phyloP scores from a whole-genome alignment of 371 early-diverging fungal species.

The Mortierella sp. region DNA sequence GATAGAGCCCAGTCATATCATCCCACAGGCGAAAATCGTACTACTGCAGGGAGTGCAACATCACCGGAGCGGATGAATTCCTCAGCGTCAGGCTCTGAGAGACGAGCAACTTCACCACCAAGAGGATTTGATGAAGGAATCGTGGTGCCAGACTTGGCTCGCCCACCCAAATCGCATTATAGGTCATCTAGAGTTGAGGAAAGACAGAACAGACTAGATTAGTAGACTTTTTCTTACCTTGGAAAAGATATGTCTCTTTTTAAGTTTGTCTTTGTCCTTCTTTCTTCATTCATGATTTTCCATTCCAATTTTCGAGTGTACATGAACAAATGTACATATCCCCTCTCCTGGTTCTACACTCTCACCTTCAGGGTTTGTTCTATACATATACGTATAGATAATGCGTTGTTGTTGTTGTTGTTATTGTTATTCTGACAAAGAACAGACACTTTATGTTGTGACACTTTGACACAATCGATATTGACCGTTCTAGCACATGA shows the following conservation, averaged over 20 bases:
- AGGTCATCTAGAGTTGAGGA: conserved; percentile 34
- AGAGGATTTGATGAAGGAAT: conserved; percentile 13
- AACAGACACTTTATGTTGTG: too few species aligned
- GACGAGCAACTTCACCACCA: neutral
- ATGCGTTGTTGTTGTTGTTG: too few species aligned
- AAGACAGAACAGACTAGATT: conserved; percentile 1
- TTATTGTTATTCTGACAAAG: too few species aligned
- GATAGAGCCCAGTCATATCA: neutral
- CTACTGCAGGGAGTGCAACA: neutral
- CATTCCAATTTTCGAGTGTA: too few species aligned
- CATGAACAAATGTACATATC: too few species aligned
- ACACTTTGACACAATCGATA: too few species aligned
- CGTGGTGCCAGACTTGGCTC: conserved; percentile 31
- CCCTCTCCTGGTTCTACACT: too few species aligned
- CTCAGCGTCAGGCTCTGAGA: neutral
- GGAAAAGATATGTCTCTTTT: neutral
- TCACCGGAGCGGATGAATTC: neutral
- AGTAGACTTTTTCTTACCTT: neutral
- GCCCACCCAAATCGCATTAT: conserved; percentile 44
- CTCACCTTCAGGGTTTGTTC: too few species aligned
- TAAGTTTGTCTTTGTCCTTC: neutral
- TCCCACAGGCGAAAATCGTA: neutral
- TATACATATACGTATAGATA: too few species aligned
- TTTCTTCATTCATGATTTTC: too few species aligned
- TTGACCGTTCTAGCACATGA: too few species aligned